A percentile compares a stretch with the other conserved stretches of the same genome.
Conservation (phyloP, 257 asterid species). For the Solanum bulbocastanum region DNA sequence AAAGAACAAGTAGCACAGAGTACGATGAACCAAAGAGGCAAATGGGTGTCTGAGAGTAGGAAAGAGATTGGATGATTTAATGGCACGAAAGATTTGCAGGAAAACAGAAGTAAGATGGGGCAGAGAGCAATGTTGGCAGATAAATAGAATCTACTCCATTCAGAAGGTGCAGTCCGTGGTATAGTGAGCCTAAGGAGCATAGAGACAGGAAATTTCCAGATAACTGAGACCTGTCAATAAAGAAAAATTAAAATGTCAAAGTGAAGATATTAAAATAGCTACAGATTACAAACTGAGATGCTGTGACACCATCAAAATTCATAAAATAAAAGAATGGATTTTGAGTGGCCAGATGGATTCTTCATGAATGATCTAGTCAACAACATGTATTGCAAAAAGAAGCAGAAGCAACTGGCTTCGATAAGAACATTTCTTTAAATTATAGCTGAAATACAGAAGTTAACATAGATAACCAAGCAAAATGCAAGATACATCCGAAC, state of each 20-base stretch:
- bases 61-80: slow-evolving; percentile 64
- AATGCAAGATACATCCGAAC: not conserved
- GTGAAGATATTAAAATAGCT: not conserved
- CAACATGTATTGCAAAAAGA: not conserved
- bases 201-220: slow-evolving; percentile 80
- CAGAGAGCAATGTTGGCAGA: slow-evolving; percentile 76
- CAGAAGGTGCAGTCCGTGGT: slow-evolving; percentile 62
- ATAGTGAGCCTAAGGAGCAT: slow-evolving; percentile 71
- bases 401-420: not conserved
- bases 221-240: slow-evolving; percentile 43
- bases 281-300: not conserved
- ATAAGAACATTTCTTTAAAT: not conserved
- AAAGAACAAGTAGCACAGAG: slow-evolving; percentile 56
- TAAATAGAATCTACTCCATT: slow-evolving; percentile 83
- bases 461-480: not conserved
- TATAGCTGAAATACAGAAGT: not conserved
- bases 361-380: not conserved
- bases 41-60: slow-evolving; percentile 46
- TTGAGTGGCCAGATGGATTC: not conserved
- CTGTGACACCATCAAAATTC: not conserved
- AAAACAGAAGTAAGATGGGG: slow-evolving; percentile 69
- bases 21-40: slow-evolving; percentile 81
- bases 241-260: slow-evolving; percentile 8
- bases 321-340: not conserved
- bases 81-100: slow-evolving; percentile 77